Base-by-base conservation (phyloP, 2,329 filamentous ascomycete genomes). In the Fusarium pseudonygamai region DNA sequence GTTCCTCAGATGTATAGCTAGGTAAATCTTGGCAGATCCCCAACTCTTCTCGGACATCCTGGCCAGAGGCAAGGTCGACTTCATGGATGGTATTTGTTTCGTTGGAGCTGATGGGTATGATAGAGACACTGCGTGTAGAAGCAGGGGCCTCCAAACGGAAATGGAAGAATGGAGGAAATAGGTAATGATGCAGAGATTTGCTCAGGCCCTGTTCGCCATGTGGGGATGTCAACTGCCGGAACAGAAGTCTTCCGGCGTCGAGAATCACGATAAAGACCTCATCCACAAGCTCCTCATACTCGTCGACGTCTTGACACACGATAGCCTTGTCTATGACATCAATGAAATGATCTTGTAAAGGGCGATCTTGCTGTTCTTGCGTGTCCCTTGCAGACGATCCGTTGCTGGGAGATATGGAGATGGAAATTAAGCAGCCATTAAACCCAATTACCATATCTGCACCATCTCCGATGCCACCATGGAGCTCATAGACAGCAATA, bases 181-280 rank as follows among this genome's bases (percentile, higher is more conserved):
- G 6, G 3, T 28, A 13, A 10, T 14, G 18, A 28, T 39, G 3
- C 0, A 61, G 26, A 20, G 16, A 32, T 13, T 7, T 18, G 1
- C 16, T 5, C 1, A 10, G 24, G 0, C 3, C 2, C 0, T 1
- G 4, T 28, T 4, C 4, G 0, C 6, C 18, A 13, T 36, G 52
- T 1, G 32, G 6, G 8, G 22, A 24, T 28, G 20, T 45, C 4
- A 16, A 6, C 1, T 24, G 8, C 2, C 0, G 2, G 6, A 64
- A 64, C 39, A 62, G 26, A 20, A 22, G n/a, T 13, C 26, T 39
- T n/a, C 61, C 61, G 5, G 15, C 15, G 2, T 45, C 37, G 2
- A 62, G 56, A 28, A 64, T 34, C 4, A 18, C 5, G 2, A 3
- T 1, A 13, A 64, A 11, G 1, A 32, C 26, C 11, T 52, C 37